Evolutionary conservation across 106 monocot species (phyloP), one percentile per base, ranked within the genome.

Genomic region (Allium fistulosum): DNA sequence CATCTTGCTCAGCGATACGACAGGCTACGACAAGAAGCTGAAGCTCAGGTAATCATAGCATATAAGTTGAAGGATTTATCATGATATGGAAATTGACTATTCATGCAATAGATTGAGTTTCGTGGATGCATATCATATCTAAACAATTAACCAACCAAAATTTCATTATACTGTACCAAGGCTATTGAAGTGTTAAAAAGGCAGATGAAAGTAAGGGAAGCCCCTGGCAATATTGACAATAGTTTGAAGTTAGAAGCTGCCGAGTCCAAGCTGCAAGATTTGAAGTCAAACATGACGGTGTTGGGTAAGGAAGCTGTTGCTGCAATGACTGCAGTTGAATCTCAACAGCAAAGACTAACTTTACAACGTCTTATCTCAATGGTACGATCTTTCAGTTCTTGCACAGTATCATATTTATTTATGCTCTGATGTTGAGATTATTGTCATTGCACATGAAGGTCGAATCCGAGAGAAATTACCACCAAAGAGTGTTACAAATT

Each of bases 1-100:
- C 88, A 96, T 77, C 84, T 92, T 62, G 91, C 96, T 60, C 96
- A 96, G 57, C 77, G 91, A 53, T 96, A 92, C 77, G 96, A 96
- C 66, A 91, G 77, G 66, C 71, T 92, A 62, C 79, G 92, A 28
- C 91, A 96, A 80, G 96, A 96, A 78, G 86, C 96, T 72, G 96
- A 96, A 79, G 85, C 92, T 71, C 96, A 95, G 95, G 95, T 88
- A 71, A 37, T 22, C 22, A 22, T 22, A 22, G 22, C 22, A 22
- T 22, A 22, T 22, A 22, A 22, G 22, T 22, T 22, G 22, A 22
- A 22, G 1, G 22, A 22, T 37, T 37, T 37, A 37, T 4, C 37
- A 4, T 37, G 37, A 37, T 37, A 37, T 22, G 37, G 37, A 5
- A 37, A 2, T 37, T 37, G 1, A 37, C 37, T 37, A 37, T 37